Conservation (phyloP, 805 yeast genomes). For the Jamesozyma rosinii region DNA sequence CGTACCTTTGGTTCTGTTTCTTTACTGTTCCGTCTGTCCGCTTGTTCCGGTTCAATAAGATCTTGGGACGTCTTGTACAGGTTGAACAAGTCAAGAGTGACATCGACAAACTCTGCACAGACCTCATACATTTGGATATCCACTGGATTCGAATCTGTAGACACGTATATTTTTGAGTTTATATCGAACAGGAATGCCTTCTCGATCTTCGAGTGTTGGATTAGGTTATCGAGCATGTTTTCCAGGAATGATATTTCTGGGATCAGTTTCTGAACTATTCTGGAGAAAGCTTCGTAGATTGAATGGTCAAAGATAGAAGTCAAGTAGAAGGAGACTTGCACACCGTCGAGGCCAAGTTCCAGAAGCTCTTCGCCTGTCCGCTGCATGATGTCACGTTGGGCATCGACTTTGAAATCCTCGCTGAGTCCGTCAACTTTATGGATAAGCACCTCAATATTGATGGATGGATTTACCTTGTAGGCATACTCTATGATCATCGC, state of each 20-base stretch:
- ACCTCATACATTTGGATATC: constrained; percentile 93
- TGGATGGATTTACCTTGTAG: constrained; percentile 68
- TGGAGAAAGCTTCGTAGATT: constrained; percentile 87
- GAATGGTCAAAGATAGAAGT: constrained; percentile 95
- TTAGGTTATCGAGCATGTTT: constrained; percentile 76
- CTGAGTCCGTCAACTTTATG: constrained; percentile 93
- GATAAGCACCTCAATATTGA: constrained; percentile 84
- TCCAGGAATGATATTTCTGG: constrained; percentile 84
- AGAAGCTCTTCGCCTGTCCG: constrained; percentile 86
- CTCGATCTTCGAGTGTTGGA: constrained; percentile 83
- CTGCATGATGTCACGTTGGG: constrained; percentile 94
- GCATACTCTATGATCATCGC: constrained; percentile 86
- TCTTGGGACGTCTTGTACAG: constrained; percentile 42
- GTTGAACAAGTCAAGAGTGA: constrained; percentile 79
- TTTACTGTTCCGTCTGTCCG: constrained; percentile 34
- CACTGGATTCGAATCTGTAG: constrained; percentile 92
- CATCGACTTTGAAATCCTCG: constrained; percentile 89
- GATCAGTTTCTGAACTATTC: constrained; percentile 84
- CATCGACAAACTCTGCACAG: constrained; percentile 94
- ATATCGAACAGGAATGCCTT: constrained; percentile 89
- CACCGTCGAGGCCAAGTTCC: constrained; percentile 85
- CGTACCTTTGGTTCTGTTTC: constrained; percentile 43
- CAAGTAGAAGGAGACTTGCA: constrained; percentile 80
- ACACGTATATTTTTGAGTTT: constrained; percentile 86
- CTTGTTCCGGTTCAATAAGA: not conserved